Evolutionary conservation across 139 green algal species (phyloP).

Genomic region (Raphidocelis subcapitata): DNA sequence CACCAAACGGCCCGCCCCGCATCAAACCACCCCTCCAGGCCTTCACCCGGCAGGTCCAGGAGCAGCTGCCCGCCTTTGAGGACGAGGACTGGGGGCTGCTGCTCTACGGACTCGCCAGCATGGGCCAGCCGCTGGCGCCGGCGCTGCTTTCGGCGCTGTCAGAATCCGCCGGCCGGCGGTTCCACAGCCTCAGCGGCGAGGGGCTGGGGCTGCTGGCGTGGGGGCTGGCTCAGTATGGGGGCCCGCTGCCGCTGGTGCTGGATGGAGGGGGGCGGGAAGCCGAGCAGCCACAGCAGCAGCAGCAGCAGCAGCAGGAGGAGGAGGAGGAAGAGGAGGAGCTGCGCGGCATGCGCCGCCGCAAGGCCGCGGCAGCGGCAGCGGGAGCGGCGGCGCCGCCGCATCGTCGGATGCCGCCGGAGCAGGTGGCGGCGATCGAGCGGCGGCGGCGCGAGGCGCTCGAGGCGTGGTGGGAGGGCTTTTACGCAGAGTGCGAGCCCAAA

Average conservation of each 20-base stretch:
- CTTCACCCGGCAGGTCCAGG: constrained; percentile 23
- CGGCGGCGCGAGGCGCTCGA: background rate
- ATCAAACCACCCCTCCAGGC: constrained; percentile 16
- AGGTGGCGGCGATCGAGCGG: background rate
- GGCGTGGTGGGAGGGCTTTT: constrained; percentile 14
- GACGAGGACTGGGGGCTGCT: constrained; percentile 37
- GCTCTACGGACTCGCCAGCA: constrained; percentile 32
- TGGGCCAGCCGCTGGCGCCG: constrained; percentile 35
- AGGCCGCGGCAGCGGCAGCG: background rate
- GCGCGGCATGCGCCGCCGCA: background rate
- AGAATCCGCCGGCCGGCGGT: constrained; percentile 3
- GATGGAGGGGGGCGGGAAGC: no score
- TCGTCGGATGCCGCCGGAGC: background rate
- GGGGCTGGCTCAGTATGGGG: constrained; percentile 29
- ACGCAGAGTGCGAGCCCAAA: constrained; percentile 8
- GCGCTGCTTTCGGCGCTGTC: constrained; percentile 9
- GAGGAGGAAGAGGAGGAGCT: constrained; percentile 2
- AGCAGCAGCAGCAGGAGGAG: background rate
- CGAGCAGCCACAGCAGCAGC: no score
- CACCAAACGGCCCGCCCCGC: no score
- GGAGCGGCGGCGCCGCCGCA: background rate
- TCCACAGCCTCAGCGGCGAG: constrained; percentile 28
- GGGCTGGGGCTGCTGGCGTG: constrained; percentile 36
- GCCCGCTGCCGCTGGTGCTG: no score
- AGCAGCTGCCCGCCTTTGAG: constrained; percentile 28